Base-by-base conservation (phyloP, 768 basidiomycete species). In the Trametes maxima region DNA sequence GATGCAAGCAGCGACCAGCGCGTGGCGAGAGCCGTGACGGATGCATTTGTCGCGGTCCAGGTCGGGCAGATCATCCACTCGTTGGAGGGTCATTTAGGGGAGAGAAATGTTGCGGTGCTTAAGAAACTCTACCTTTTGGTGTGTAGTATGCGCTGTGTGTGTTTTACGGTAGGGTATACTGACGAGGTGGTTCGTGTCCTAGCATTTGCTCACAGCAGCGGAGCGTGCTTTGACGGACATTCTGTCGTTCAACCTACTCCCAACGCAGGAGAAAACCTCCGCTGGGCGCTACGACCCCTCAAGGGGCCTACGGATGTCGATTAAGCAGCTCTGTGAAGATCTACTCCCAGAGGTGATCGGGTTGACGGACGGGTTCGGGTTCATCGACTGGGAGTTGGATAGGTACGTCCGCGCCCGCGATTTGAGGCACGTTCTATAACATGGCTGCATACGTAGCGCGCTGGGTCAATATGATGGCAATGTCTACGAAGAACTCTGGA, bases 381-480 rank as follows among this genome's bases (percentile, higher is more conserved):
- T 89, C 65, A 79, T 83, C 0, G 89, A 92, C 66, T 92, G 87
- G 86, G 84, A 89, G 53, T 74, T 92, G 17, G 82, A 90, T 64
- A 88, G 86, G 85, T 85, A 50, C 16, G 76, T 67, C 8, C 25
- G 24, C 2, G 59, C 46, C 24, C 28, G 8, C 1, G 10, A 51
- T 45, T 7, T 55, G 47, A 5, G 13, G 3, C 17, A 0, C 35
- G 17, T 39, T 33, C 25, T 37, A 6, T 10, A 17, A 24, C 19
- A 11, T 24, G 45, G 24, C n/a, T 4, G 45, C 21, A 24, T 11
- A 17, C 24, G 10, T 21, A 88, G 87, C 69, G 84, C 86, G 0
- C 73, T 90, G 21, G 89, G 89, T 1, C 82, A 84, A 2, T 78
- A 79, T 53, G 78, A 85, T 65, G 90, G 89, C 2, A 80, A 77